Percentiles rank a stretch among this genome's conserved stretches.
Conservation (phyloP, 2,329 filamentous ascomycete species). For the Phaeosphaeriaceae sp. region DNA sequence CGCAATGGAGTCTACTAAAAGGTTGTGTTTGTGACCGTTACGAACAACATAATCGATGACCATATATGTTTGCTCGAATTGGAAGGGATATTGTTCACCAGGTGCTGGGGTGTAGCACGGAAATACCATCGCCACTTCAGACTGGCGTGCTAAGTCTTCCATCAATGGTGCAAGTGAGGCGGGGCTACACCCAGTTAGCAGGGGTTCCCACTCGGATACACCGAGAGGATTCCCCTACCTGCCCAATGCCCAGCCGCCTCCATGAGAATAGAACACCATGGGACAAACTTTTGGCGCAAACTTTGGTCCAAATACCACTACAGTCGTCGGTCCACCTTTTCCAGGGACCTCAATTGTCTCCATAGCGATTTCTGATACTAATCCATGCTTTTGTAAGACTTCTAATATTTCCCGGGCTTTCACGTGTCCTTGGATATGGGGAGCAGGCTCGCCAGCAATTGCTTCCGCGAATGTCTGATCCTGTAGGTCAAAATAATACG, state of each 20-base stretch:
- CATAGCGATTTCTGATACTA: background rate
- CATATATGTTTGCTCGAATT: background rate
- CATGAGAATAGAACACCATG: background rate
- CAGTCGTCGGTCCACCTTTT: background rate
- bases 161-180: too few species aligned
- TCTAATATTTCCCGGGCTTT: background rate
- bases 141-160: background rate
- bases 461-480: background rate
- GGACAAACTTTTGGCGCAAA: background rate
- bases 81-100: background rate
- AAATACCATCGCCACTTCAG: background rate
- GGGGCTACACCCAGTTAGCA: too few species aligned
- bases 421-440: background rate
- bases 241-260: background rate
- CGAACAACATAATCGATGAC: background rate
- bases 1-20: background rate
- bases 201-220: too few species aligned
- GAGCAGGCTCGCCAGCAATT: background rate
- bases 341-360: background rate
- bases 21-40: background rate
- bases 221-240: background rate
- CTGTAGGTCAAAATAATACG: background rate
- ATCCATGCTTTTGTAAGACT: background rate
- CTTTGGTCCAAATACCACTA: background rate
- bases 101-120: background rate